phyloP scores from a whole-genome alignment of 2,329 filamentous ascomycete genomes.

The Fonsecaea pedrosoi region DNA sequence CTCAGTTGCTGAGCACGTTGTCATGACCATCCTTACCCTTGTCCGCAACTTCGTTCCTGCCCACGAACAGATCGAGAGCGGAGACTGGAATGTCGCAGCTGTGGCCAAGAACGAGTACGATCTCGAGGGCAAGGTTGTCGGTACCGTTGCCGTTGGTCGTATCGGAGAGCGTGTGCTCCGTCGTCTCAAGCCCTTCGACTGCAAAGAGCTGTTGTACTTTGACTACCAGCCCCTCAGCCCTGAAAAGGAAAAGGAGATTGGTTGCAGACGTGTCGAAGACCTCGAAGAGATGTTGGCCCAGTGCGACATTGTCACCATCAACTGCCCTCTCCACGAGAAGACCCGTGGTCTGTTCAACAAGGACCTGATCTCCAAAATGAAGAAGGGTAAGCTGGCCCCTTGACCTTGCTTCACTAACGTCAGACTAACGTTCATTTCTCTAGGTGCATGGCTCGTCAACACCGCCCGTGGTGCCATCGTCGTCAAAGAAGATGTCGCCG shows the following conservation, averaged over 20 bases:
- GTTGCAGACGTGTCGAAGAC: constrained; percentile 82
- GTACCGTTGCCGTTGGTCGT: constrained; percentile 94
- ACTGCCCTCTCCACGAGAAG: constrained; percentile 99
- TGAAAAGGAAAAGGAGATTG: constrained; percentile 93
- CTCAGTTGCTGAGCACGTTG: constrained; percentile 96
- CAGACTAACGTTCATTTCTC: constrained; percentile 8
- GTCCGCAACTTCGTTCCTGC: constrained; percentile 98
- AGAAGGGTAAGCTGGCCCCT: constrained; percentile 72
- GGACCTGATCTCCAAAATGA: constrained; percentile 98
- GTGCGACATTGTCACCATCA: constrained; percentile 98
- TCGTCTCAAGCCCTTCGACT: constrained; percentile 95
- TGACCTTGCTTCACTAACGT: neutral
- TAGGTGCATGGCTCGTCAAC: constrained; percentile 95
- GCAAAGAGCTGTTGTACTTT: constrained; percentile 99
- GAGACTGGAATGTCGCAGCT: constrained; percentile 94
- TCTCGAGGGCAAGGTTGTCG: constrained; percentile 95
- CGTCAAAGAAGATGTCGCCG: constrained; percentile 98
- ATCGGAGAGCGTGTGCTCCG: constrained; percentile 98
- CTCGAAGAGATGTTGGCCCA: constrained; percentile 93
- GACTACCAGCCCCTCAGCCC: constrained; percentile 94
- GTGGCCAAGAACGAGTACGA: constrained; percentile 99
- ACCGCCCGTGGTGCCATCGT: constrained; percentile 98
- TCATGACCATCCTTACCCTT: constrained; percentile 97
- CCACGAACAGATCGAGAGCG: constrained; percentile 86
- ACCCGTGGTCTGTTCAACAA: constrained; percentile 97